Evolutionary conservation across 1,284 basidiomycete species (phyloP).

Genomic region (Irpex sp.): DNA sequence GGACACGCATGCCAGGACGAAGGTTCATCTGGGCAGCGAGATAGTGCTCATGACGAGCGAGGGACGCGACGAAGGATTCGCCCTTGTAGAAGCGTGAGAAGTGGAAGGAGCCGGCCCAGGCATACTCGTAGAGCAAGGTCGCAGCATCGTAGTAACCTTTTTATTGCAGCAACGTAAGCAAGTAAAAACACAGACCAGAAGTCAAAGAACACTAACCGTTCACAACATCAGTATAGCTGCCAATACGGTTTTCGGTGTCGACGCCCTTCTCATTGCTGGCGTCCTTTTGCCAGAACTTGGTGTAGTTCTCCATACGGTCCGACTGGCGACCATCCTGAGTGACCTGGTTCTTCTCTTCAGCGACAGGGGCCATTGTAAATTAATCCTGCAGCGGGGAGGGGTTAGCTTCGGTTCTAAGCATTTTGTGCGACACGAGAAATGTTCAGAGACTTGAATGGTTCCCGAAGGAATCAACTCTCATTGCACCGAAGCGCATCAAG

Average conservation of each 20-base stretch:
- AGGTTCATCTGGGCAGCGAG: conserved; percentile 83
- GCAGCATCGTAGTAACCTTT: conserved; percentile 95
- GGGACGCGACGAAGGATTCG: conserved; percentile 79
- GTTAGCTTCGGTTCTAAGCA: neutral
- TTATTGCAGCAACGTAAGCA: neutral
- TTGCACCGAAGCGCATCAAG: conserved; percentile 9
- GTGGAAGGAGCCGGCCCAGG: conserved; percentile 93
- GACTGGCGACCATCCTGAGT: conserved; percentile 72
- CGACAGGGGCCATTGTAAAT: conserved; percentile 25
- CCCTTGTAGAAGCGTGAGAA: conserved; percentile 98
- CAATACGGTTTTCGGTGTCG: conserved; percentile 76
- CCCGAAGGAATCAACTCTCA: conserved; percentile 30
- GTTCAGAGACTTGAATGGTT: conserved; percentile 36
- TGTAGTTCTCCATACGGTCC: conserved; percentile 87
- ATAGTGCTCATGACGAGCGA: conserved; percentile 98
- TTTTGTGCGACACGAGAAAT: neutral
- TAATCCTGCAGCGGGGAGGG: conserved; percentile 3
- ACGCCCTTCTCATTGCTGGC: conserved; percentile 64
- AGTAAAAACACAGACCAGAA: neutral
- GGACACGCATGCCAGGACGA: conserved; percentile 89
- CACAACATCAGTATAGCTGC: conserved; percentile 90
- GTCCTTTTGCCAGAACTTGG: conserved; percentile 93
- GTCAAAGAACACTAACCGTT: conserved; percentile 63
- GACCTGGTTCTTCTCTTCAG: conserved; percentile 16
- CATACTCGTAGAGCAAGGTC: conserved; percentile 96